Base-by-base conservation (phyloP, 805 yeast genomes). In the Metschnikowia cubensis region DNA sequence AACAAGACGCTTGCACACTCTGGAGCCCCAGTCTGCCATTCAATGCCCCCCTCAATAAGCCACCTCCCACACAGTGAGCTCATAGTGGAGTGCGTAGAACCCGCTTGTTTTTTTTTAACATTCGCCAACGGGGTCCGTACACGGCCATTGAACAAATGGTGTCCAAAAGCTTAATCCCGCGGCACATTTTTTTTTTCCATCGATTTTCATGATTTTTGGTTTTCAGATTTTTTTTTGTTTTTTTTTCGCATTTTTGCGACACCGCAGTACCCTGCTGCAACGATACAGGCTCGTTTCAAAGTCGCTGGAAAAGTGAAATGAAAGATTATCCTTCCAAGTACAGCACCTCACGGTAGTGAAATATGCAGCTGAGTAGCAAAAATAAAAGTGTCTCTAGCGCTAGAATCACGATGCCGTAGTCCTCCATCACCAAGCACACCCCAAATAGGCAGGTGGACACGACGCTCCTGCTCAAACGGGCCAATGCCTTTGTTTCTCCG, bases 251-350 rank as follows among this genome's bases (percentile, higher is more conserved):
- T 25, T 25, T 25, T 25, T 34, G 41, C 41, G 34, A 5, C 33
- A 39, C 18, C 36, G 35, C 44, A 31, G 44, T 18, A 14, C 44
- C 35, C 33, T 33, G 31, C 35, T 42, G 45, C 45, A 42, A 42
- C 45, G 45, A 33, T 42, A 42, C 45, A 42, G 45, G 45, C 37
- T 20, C 45, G 45, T 33, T 33, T 25, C 22, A n/a, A n/a, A 33
- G n/a, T 34, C 36, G 21, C 31, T 10, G 32, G 31, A 8, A 33
- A n/a, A 42, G 37, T 32, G 7, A 15, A 33, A 21, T 8, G 2
- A 33, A 33, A 32, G 29, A 14, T 10, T 22, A n/a, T 3, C 11
- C 33, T 41, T 31, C 11, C 5, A 33, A 42, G 37, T n/a, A 32
- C n/a, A 33, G 35, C 11, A 40, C 4, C 6, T 6, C 13, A 10